phyloP scores from a whole-genome alignment of 108 stramenopile genomes.

The Schizochytrium sp. region DNA sequence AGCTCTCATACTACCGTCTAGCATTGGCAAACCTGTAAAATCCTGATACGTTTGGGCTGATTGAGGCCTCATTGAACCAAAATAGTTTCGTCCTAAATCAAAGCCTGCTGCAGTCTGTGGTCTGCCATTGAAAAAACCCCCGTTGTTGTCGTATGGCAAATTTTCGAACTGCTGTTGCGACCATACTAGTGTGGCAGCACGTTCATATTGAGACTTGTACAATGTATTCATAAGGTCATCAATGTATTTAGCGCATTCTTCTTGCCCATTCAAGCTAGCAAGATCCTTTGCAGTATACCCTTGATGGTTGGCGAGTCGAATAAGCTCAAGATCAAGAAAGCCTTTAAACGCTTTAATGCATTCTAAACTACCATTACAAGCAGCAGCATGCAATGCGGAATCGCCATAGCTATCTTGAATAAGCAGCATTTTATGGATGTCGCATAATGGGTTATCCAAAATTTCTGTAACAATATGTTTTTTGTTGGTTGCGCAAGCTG shows the following conservation, averaged over 20 bases:
- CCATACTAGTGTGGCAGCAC: not conserved
- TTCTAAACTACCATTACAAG: slow-evolving; percentile 49
- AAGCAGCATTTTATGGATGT: slow-evolving; percentile 34
- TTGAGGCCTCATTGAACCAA: slow-evolving; percentile 7
- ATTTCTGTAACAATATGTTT: slow-evolving; percentile 47
- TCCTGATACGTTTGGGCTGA: slow-evolving; percentile 26
- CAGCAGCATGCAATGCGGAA: slow-evolving; percentile 39
- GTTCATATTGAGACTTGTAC: slow-evolving; percentile 45
- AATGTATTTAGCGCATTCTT: slow-evolving; percentile 56
- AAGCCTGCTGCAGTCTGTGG: slow-evolving; percentile 25
- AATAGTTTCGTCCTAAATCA: not conserved
- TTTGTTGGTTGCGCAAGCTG: slow-evolving; percentile 34
- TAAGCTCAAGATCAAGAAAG: slow-evolving; percentile 31
- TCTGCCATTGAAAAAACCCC: not conserved
- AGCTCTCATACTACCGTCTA: slow-evolving; percentile 27
- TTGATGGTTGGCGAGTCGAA: slow-evolving; percentile 44
- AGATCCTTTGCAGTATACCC: slow-evolving; percentile 53
- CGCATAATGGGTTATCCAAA: slow-evolving; percentile 9
- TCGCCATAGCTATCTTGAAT: slow-evolving; percentile 49
- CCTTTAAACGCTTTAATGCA: slow-evolving; percentile 55
- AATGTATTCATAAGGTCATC: slow-evolving; percentile 46
- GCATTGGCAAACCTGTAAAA: not conserved
- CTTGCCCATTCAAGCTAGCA: slow-evolving; percentile 38
- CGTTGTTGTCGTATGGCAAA: not conserved
- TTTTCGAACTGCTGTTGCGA: slow-evolving; percentile 12